These are phyloP conservation scores for Vickermania spadyakhi DNA, from an alignment of 208 protist genomes.

Conservation along the genomic window DNA sequence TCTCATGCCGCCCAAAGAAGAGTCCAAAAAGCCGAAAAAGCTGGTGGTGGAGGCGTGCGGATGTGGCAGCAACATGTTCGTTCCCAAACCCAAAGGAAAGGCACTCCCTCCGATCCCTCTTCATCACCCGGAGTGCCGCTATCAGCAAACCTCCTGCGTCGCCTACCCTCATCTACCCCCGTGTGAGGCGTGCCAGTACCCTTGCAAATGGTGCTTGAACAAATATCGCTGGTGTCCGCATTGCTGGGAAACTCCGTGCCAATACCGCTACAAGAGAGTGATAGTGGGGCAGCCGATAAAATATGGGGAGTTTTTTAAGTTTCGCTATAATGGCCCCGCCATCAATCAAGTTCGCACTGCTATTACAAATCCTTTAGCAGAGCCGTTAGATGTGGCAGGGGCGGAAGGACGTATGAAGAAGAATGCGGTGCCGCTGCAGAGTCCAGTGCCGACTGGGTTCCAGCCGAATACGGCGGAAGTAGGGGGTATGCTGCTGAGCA, in stretches of 20 bases:
- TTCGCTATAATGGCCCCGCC: no score
- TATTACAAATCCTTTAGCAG: no score
- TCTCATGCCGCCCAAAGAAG: no score
- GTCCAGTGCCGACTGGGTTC: no score
- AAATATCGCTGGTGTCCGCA: conserved; percentile 80
- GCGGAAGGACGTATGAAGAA: no score
- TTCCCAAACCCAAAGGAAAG: conserved; percentile 74
- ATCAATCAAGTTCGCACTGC: no score
- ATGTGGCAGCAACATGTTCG: conserved; percentile 79
- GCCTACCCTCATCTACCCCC: conserved; percentile 70
- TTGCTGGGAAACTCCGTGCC: conserved; percentile 79
- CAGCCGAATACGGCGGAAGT: no score
- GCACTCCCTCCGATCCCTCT: conserved; percentile 44
- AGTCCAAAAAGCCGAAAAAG: conserved; percentile 55
- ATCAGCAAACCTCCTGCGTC: conserved; percentile 75
- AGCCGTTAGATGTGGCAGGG: no score
- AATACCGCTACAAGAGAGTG: conserved; percentile 60
- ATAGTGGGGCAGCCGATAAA: conserved; percentile 69
- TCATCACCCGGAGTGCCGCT: conserved; percentile 59
- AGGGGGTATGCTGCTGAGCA: no score
- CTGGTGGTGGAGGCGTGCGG: conserved; percentile 67
- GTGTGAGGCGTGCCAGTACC: conserved; percentile 57
- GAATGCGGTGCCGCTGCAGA: no score
- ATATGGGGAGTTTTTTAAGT: no score
- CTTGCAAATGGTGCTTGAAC: conserved; percentile 63